Percentiles rank a stretch among this genome's conserved stretches.
These are phyloP conservation scores for Pigoraptor vietnamica DNA, from an alignment of 78 protist genomes.

Conservation along the genomic window DNA sequence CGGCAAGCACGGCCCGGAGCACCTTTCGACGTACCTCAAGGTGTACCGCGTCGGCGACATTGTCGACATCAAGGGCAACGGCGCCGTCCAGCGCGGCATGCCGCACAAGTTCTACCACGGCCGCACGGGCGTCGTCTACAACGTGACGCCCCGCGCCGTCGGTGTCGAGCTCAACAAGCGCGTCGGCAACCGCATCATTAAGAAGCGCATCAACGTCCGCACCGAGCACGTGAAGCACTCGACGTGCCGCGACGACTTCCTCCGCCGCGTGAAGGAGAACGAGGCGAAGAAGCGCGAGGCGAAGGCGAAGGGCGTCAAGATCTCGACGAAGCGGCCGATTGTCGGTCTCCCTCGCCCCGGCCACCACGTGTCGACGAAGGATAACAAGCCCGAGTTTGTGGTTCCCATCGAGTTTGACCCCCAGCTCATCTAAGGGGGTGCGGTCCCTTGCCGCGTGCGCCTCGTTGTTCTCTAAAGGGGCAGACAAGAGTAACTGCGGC, in stretches of 20 bases:
- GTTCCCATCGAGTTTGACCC: background rate
- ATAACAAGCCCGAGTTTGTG: background rate
- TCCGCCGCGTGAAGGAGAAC: conserved; percentile 51
- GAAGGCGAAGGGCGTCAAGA: background rate
- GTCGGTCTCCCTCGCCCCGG: background rate
- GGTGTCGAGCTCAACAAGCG: conserved; percentile 98
- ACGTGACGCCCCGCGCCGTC: conserved; percentile 94
- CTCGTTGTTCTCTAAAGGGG: background rate
- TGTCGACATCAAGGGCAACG: conserved; percentile 67
- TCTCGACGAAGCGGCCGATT: background rate
- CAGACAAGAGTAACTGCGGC: background rate
- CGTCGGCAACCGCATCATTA: conserved; percentile 81
- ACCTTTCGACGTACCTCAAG: conserved; percentile 69
- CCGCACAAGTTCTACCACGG: conserved; percentile 99
- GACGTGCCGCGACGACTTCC: conserved; percentile 85
- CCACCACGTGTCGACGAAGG: background rate
- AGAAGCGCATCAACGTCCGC: conserved; percentile 97
- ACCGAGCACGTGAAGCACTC: conserved; percentile 97
- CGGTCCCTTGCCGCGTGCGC: background rate
- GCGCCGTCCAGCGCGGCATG: conserved; percentile 97
- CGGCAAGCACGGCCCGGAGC: conserved; percentile 75
- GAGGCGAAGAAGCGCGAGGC: background rate
- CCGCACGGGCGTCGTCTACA: conserved; percentile 97
- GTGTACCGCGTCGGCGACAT: conserved; percentile 57
- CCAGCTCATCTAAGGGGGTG: background rate